Base-by-base conservation (phyloP, 495 filamentous ascomycete species). In the Acidomyces sp. region DNA sequence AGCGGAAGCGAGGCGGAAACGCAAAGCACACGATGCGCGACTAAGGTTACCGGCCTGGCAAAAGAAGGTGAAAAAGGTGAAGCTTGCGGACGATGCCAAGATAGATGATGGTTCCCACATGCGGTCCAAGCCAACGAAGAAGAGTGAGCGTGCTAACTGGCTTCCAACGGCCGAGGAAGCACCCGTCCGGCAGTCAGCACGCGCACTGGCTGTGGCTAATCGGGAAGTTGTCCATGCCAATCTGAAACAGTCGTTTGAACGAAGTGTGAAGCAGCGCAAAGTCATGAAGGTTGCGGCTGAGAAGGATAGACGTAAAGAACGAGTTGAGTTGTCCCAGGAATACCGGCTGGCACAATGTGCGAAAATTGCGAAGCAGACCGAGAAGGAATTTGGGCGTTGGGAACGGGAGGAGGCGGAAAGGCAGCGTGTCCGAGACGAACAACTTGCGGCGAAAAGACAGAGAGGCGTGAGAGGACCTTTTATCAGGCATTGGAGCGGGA, bases 401-500 rank as follows among this genome's bases (percentile, higher is more conserved):
- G 48, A 52, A 39, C 26, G 90, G 88, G 88, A 96, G 60, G 80
- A 84, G 56, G 78, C 78, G 11, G 90, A 97, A 63, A 82, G 82
- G 62, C 71, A 74, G 43, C 33, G 39, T 34, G 5, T 39, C 52
- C 74, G 87, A 44, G 78, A 83, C 19, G 85, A 90, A 54, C 84
- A 88, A 58, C 67, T 84, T 52, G 67, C 72, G 55, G 77, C 74
- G 18, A 88, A 80, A 59, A 72, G 92, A 50, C 88, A 83, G 55
- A 74, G 85, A 22, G 82, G 80, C 34, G 67, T 96, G 12, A 78
- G 85, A 39, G 90, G 90, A 1, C 85, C 90, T 1, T 84, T 95
- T 9, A 76, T 95, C 30, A 85, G 83, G 12, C 90, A 79, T 60
- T 97, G 83, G 80, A 96, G 88, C 59, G 90, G 90, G 7, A 65